Conservation (phyloP, 23 red algal species). For the Pyropia haitanensis region DNA sequence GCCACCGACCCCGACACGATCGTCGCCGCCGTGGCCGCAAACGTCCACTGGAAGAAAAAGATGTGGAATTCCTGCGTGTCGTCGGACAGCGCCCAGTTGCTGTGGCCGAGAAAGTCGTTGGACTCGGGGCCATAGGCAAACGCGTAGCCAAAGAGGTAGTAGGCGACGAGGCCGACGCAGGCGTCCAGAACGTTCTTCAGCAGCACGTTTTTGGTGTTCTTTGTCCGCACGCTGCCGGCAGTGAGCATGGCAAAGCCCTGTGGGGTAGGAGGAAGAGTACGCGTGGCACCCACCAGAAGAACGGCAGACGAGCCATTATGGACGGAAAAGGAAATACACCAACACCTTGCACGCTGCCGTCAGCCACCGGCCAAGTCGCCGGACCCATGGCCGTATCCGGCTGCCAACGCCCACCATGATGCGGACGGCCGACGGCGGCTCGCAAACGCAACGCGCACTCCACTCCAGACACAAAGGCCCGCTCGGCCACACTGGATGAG, state of each 20-base stretch:
- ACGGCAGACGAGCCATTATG: no score
- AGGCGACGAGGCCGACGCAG: constrained; percentile 41
- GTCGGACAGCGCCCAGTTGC: constrained; percentile 30
- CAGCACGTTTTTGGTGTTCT: constrained; percentile 50
- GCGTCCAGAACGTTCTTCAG: constrained; percentile 28
- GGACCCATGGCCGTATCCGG: no score
- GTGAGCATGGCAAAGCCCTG: constrained; percentile 45
- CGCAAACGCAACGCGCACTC: no score
- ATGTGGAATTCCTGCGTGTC: constrained; percentile 2
- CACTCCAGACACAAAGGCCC: no score
- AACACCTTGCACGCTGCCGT: no score
- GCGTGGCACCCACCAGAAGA: no score
- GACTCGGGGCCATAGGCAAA: constrained; percentile 23
- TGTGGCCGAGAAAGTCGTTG: constrained; percentile 40
- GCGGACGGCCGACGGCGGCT: no score
- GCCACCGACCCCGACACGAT: constrained; percentile 46
- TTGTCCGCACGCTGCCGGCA: constrained; percentile 24
- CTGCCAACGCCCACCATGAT: no score
- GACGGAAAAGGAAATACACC: no score
- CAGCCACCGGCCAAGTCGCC: no score
- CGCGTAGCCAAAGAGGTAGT: constrained; percentile 48
- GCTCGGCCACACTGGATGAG: no score
- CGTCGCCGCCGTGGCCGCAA: constrained; percentile 47
- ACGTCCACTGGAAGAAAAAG: constrained; percentile 56
- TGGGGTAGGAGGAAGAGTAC: no score